Conservation (phyloP, 129 eudicot genomes). For the Ambrosia trifida region DNA sequence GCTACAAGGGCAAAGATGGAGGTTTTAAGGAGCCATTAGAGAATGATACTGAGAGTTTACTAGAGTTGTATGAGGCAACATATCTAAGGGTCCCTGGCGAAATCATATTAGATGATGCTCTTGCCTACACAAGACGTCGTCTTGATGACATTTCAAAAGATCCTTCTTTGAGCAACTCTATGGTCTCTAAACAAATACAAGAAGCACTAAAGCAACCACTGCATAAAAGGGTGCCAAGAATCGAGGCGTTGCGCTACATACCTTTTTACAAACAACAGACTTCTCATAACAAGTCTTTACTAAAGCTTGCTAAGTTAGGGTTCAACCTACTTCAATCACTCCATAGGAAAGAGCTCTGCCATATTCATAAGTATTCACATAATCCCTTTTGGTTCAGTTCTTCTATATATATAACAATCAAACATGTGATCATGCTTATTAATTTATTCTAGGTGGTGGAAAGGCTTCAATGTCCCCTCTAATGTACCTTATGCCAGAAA, state of each 20-base stretch:
- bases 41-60: constrained; percentile 29
- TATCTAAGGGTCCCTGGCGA: constrained; percentile 34
- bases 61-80: constrained; percentile 20
- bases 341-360: background rate
- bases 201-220: constrained; percentile 32
- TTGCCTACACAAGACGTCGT: constrained; percentile 13
- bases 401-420: too few species aligned
- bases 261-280: constrained; percentile 31
- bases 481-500: constrained; percentile 1
- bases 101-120: constrained; percentile 36
- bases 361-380: constrained; percentile 23
- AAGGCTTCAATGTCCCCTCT: background rate
- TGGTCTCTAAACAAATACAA: constrained; percentile 21
- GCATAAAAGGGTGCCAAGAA: constrained; percentile 32
- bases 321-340: constrained; percentile 13
- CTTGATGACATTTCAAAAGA: constrained; percentile 15
- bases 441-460: constrained; percentile 6
- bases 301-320: constrained; percentile 8
- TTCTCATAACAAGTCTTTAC: background rate
- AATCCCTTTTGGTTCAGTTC: background rate
- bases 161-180: background rate
- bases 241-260: constrained; percentile 36
- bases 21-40: constrained; percentile 3
- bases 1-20: constrained; percentile 21
- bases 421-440: background rate